Conservation (phyloP, 257 asterid species). For the Rehmannia glutinosa region DNA sequence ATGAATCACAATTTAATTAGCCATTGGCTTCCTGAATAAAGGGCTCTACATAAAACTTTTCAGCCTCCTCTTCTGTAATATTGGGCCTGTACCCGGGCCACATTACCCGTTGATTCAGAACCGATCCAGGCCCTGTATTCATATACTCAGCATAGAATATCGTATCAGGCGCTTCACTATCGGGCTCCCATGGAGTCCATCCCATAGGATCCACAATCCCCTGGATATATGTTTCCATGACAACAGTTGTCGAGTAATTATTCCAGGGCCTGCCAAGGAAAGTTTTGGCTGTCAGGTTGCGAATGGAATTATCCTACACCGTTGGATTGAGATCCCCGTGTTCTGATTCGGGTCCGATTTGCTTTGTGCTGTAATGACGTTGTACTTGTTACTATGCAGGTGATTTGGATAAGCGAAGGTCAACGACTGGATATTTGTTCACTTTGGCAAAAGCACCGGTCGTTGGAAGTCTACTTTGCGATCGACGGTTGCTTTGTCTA, state of each 20-base stretch:
- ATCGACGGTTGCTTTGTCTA: no score
- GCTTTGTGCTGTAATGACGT: not conserved
- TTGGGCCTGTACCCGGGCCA: slow-evolving; percentile 27
- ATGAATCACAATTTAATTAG: slow-evolving; percentile 4
- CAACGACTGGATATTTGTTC: no score
- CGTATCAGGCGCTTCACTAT: slow-evolving; percentile 13
- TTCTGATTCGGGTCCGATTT: slow-evolving; percentile 13
- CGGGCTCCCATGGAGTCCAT: slow-evolving; percentile 31
- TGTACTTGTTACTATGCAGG: no score
- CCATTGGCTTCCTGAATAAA: slow-evolving; percentile 33
- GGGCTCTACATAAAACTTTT: slow-evolving; percentile 16
- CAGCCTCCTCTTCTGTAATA: slow-evolving; percentile 23
- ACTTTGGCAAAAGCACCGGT: no score
- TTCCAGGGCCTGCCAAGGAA: slow-evolving; percentile 42
- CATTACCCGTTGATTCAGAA: slow-evolving; percentile 8
- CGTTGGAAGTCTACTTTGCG: no score
- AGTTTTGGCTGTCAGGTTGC: slow-evolving; percentile 20
- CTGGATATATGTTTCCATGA: slow-evolving; percentile 12
- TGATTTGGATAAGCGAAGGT: no score
- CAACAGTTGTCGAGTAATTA: slow-evolving; percentile 26
- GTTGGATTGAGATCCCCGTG: slow-evolving; percentile 30
- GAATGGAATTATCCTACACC: slow-evolving; percentile 15
- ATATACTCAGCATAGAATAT: slow-evolving; percentile 31
- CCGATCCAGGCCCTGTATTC: slow-evolving; percentile 33
- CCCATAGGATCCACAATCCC: slow-evolving; percentile 32